Percentiles rank a stretch among this genome's conserved stretches.
phyloP scores from a whole-genome alignment of 176 grass and related monocot genomes.

The Aechmea fasciata region DNA sequence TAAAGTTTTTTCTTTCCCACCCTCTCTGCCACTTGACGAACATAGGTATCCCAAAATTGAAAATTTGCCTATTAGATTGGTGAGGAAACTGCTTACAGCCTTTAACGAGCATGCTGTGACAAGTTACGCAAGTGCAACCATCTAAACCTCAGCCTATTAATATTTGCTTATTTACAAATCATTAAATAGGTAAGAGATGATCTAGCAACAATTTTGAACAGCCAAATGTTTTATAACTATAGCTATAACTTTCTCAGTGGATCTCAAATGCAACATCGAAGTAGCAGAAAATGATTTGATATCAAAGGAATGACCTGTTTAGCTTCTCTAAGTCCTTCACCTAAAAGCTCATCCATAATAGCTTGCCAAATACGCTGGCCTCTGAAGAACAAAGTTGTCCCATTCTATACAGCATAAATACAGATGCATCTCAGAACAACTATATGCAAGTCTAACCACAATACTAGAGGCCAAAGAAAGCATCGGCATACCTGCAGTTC shows the following conservation, averaged over 20 bases:
- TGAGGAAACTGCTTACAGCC: not conserved
- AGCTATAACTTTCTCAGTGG: not conserved
- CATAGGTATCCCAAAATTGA: not conserved
- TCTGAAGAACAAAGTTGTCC: constrained; percentile 54
- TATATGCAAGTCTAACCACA: not conserved
- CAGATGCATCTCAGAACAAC: not conserved
- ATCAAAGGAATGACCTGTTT: constrained; percentile 45
- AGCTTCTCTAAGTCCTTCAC: constrained; percentile 43
- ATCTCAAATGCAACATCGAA: not conserved
- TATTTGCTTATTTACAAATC: too few relatives aligned
- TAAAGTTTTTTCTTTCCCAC: too few relatives aligned
- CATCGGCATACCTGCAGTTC: constrained; percentile 28
- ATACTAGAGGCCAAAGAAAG: not conserved
- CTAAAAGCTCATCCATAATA: constrained; percentile 47
- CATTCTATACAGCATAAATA: constrained; percentile 23
- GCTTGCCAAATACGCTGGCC: constrained; percentile 64
- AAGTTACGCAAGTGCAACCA: not conserved
- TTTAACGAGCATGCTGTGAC: not conserved
- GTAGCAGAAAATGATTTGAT: not conserved
- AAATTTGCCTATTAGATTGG: not conserved
- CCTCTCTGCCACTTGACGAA: not conserved
- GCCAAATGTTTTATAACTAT: too few relatives aligned
- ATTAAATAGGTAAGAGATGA: too few relatives aligned
- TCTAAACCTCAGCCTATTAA: not conserved
- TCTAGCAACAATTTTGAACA: too few relatives aligned